phyloP scores from a whole-genome alignment of 2,329 filamentous ascomycete genomes.

The Sphaerulina musiva region DNA sequence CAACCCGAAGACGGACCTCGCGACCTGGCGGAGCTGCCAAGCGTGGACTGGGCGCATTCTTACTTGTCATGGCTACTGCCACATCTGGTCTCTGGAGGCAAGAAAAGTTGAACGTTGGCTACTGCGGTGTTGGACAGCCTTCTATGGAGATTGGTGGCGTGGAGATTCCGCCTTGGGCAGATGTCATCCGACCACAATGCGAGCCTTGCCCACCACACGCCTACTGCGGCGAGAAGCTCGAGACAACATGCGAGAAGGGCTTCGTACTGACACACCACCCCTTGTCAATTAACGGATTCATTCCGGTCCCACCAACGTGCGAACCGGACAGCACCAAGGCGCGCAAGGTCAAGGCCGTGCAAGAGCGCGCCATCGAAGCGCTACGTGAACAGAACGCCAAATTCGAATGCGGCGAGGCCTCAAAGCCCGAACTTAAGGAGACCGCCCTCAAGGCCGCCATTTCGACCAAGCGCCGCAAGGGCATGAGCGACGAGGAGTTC shows the following conservation, averaged over 20 bases:
- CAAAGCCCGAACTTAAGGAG: constrained; percentile 60
- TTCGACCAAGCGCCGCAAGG: constrained; percentile 67
- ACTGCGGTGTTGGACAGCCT: constrained; percentile 73
- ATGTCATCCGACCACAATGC: constrained; percentile 68
- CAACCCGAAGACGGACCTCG: constrained; percentile 36
- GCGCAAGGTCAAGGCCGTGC: constrained; percentile 76
- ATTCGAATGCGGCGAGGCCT: constrained; percentile 77
- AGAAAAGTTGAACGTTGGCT: constrained; percentile 93
- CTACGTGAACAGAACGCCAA: constrained; percentile 78
- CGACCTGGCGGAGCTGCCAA: constrained; percentile 45
- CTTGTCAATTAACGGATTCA: constrained; percentile 67
- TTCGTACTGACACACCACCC: constrained; percentile 83
- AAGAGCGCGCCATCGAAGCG: constrained; percentile 79
- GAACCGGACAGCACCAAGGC: constrained; percentile 93
- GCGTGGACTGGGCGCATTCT: constrained; percentile 62
- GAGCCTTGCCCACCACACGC: constrained; percentile 88
- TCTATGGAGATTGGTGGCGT: constrained; percentile 54
- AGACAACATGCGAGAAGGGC: constrained; percentile 74
- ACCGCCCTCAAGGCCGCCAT: constrained; percentile 71
- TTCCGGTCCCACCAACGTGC: constrained; percentile 84
- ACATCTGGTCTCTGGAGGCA: constrained; percentile 82
- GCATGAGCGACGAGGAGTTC: constrained; percentile 81
- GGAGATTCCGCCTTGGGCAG: constrained; percentile 65
- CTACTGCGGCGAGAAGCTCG: constrained; percentile 73
- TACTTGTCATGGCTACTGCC: constrained; percentile 62